Evolutionary conservation across 805 yeast species (phyloP).

Genomic region (Pichia kluyveri): DNA sequence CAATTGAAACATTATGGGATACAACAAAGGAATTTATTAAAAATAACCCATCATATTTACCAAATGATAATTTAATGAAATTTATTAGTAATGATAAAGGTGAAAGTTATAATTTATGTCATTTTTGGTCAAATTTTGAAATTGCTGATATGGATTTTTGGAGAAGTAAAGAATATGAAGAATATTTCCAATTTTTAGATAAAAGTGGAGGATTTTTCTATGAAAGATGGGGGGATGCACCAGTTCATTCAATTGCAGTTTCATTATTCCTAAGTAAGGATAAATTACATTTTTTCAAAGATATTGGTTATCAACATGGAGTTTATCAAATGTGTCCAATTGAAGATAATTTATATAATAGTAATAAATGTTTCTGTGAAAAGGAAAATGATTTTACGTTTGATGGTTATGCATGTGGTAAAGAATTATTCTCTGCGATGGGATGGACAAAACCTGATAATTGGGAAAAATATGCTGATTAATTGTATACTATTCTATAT

Average conservation of each 20-base stretch:
- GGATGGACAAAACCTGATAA: conserved; percentile 19
- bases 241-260: conserved; percentile 75
- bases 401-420: conserved; percentile 29
- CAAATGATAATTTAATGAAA: conserved; percentile 44
- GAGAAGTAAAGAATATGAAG: conserved; percentile 46
- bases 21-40: conserved; percentile 38
- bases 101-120: conserved; percentile 61
- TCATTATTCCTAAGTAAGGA: conserved; percentile 46
- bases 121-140: conserved; percentile 78
- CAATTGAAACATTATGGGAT: conserved; percentile 54
- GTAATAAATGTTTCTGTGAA: conserved; percentile 30
- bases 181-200: conserved; percentile 57
- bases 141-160: conserved; percentile 64
- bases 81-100: conserved; percentile 60
- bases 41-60: conserved; percentile 32
- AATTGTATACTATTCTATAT: not conserved
- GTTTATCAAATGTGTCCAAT: conserved; percentile 38
- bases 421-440: conserved; percentile 21
- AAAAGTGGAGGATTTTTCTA: conserved; percentile 69
- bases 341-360: conserved; percentile 19
- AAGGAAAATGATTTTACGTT: conserved; percentile 31
- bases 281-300: conserved; percentile 62
- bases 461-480: conserved; percentile 20
- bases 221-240: conserved; percentile 94
- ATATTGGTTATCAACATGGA: conserved; percentile 65